Percentiles rank a stretch among this genome's conserved stretches.
Conservation (phyloP, 1,284 basidiomycete species). For the Cryptococcus amylolentus region DNA sequence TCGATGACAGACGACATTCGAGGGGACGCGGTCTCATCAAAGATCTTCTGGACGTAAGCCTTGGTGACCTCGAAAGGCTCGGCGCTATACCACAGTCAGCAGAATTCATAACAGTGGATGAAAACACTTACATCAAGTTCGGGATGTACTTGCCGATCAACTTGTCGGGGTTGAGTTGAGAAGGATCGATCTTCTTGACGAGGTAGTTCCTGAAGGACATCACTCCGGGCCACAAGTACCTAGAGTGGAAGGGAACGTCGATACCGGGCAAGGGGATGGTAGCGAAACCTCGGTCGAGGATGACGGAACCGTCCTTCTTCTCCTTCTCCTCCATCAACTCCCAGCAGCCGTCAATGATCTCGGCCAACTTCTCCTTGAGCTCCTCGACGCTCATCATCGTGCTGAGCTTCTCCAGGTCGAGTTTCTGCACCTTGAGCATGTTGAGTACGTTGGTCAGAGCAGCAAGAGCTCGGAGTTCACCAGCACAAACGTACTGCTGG, state of each 20-base stretch:
- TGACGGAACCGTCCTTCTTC: constrained; percentile 77
- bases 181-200: constrained; percentile 94
- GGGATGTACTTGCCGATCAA: constrained; percentile 94
- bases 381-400: constrained; percentile 49
- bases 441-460: constrained; percentile 95
- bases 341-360: constrained; percentile 84
- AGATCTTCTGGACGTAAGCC: constrained; percentile 90
- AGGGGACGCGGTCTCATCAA: constrained; percentile 89
- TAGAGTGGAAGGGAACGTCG: constrained; percentile 96
- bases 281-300: constrained; percentile 92
- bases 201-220: constrained; percentile 73
- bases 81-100: constrained; percentile 52
- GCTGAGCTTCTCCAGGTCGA: constrained; percentile 84
- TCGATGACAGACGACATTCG: constrained; percentile 88
- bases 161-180: constrained; percentile 85
- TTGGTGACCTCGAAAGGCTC: constrained; percentile 87
- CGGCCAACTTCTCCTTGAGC: constrained; percentile 62
- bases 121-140: constrained; percentile 65
- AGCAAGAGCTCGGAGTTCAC: constrained; percentile 88
- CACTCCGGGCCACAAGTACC: constrained; percentile 97
- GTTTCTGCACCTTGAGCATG: constrained; percentile 93
- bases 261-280: constrained; percentile 96
- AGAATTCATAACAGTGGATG: neutral
- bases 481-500: constrained; percentile 92
- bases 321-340: constrained; percentile 68